These are phyloP conservation scores for Priceomyces medius DNA, from an alignment of 805 yeast species.

Conservation along the genomic window DNA sequence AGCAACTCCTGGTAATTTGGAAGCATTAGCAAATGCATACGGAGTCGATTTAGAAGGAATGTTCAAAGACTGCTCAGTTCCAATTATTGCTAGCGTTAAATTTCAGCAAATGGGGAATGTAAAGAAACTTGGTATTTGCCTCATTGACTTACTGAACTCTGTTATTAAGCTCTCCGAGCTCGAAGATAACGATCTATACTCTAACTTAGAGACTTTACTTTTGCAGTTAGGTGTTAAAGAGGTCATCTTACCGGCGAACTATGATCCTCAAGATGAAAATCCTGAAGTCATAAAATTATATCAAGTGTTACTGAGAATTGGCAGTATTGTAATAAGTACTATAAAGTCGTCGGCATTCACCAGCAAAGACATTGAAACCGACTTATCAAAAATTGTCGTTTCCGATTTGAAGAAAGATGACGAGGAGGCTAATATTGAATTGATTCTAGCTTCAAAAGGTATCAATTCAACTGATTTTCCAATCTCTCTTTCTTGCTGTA, in stretches of 20 bases:
- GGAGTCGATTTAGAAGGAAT: conserved; percentile 58
- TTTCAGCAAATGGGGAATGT: conserved; percentile 34
- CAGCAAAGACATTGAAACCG: conserved; percentile 71
- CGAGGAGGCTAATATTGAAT: conserved; percentile 31
- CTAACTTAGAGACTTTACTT: conserved; percentile 80
- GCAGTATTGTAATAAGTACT: conserved; percentile 70
- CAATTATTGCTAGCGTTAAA: conserved; percentile 41
- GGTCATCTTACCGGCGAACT: conserved; percentile 56
- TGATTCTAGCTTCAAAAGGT: conserved; percentile 55
- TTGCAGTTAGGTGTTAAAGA: conserved; percentile 91
- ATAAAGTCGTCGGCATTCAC: conserved; percentile 57
- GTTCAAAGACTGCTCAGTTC: conserved; percentile 45
- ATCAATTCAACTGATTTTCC: conserved; percentile 43
- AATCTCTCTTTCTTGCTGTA: conserved; percentile 59
- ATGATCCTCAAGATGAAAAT: conserved; percentile 33
- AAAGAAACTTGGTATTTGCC: conserved; percentile 70
- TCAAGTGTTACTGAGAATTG: conserved; percentile 69
- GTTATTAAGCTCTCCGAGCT: conserved; percentile 74
- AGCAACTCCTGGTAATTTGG: conserved; percentile 92
- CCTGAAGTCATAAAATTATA: conserved; percentile 62
- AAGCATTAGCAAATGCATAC: conserved; percentile 41
- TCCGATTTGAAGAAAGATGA: conserved; percentile 25
- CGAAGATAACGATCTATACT: conserved; percentile 80
- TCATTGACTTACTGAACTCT: conserved; percentile 68
- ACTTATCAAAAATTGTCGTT: conserved; percentile 65